These are phyloP conservation scores for Beta vulgaris DNA, from an alignment of 148 eudicot genomes.

Conservation along the genomic window DNA sequence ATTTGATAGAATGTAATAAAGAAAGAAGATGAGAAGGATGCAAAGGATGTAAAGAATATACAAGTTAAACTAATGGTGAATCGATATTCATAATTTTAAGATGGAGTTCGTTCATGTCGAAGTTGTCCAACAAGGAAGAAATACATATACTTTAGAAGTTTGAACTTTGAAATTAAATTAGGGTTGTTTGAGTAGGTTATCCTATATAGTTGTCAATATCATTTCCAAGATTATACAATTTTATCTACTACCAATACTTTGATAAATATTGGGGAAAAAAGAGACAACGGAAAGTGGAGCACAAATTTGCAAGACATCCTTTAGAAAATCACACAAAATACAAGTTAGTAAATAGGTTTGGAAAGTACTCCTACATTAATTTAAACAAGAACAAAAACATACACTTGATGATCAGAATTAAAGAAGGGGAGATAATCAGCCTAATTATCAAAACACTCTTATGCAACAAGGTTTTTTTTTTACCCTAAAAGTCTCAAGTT, in stretches of 20 bases:
- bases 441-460: conserved; percentile 29
- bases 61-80: too few species aligned
- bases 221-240: too few species aligned
- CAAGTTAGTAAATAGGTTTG: not conserved
- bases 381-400: conserved; percentile 12
- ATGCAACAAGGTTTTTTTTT: conserved; percentile 17
- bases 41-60: too few species aligned
- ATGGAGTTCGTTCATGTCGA: too few species aligned
- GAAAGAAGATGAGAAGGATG: too few species aligned
- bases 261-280: not conserved
- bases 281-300: not conserved
- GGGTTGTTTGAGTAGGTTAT: too few species aligned
- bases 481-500: conserved; percentile 8
- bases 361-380: conserved; percentile 21
- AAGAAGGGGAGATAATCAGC: conserved; percentile 12
- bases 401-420: conserved; percentile 14
- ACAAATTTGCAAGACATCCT: not conserved
- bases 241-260: not conserved
- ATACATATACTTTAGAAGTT: too few species aligned
- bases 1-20: too few species aligned
- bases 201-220: too few species aligned
- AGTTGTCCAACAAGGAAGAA: too few species aligned
- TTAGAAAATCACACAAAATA: not conserved
- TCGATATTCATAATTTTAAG: too few species aligned
- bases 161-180: too few species aligned